Evolutionary conservation across 345 rosid species (phyloP), one percentile per base, ranked within the genome.

Genomic region (Geranium rotundifolium): DNA sequence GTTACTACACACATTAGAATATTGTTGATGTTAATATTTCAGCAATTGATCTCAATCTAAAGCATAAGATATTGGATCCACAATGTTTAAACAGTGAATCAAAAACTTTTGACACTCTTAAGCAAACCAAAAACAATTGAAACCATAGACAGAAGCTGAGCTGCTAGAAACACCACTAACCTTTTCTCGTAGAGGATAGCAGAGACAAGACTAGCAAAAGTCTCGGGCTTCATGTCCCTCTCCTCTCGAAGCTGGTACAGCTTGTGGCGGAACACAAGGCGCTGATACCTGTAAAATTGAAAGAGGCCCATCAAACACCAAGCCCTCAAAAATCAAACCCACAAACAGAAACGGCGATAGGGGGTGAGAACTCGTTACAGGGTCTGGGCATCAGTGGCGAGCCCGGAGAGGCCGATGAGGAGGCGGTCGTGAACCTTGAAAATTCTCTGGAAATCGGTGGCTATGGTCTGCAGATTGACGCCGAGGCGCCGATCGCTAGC

Each of bases 141-240:
- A 46, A 10, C 3, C 12, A 14, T 2, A 9, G 16, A 10, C 14
- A 46, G 41, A 34, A 34, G 52, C 12, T 46, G 15, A 46, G 52
- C 52, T 10, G 13, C 52, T 46, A 46, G 52, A 46, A 46, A 46
- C 0, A 9, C 52, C 52, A 46, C 52, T 7, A 20, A 89, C 99
- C 99, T 93, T 80, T 93, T 93, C 82, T 90, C 99, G 56, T 90
- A 90, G 49, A 93, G 97, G 52, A 92, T 60, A 63, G 97, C 95
- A 2, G 99, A 93, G 64, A 93, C 99, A 23, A 90, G 86, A 76
- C 83, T 93, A 3, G 97, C 97, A 72, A 90, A 93, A 9, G 98
- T 92, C 71, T 92, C 97, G n/a, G 98, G 98, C 73, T 89, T 92
- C 96, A 92, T 89, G 68, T 89, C 99, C 73, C 99, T 86, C 77